These are phyloP conservation scores for Schizopora paradoxa DNA, from an alignment of 1,284 basidiomycete genomes.

Conservation along the genomic window DNA sequence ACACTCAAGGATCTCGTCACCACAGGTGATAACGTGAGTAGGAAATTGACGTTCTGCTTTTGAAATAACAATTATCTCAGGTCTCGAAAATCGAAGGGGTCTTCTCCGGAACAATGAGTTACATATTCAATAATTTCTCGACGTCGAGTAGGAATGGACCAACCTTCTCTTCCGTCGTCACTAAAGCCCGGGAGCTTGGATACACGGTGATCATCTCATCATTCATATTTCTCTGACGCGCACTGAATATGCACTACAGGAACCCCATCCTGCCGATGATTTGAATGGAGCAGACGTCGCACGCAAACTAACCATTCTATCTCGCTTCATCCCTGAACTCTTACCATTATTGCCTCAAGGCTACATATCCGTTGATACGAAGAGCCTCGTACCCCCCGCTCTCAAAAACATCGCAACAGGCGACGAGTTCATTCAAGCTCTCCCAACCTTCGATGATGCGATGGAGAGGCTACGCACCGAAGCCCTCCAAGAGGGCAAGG, in stretches of 20 bases:
- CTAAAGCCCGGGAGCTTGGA: constrained; percentile 84
- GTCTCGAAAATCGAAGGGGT: constrained; percentile 80
- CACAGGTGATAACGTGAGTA: constrained; percentile 82
- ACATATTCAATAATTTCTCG: constrained; percentile 98
- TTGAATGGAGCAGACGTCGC: constrained; percentile 96
- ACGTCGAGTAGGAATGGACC: constrained; percentile 54
- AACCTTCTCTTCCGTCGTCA: constrained; percentile 86
- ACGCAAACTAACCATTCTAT: constrained; percentile 93
- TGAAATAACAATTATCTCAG: constrained; percentile 31
- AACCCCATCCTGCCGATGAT: constrained; percentile 96
- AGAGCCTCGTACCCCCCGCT: constrained; percentile 79
- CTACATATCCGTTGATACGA: constrained; percentile 77
- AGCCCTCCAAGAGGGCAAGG: constrained; percentile 74
- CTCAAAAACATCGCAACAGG: constrained; percentile 66
- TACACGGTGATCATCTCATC: constrained; percentile 64
- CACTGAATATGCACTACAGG: constrained; percentile 41
- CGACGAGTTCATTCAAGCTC: constrained; percentile 75
- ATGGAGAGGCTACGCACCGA: constrained; percentile 75
- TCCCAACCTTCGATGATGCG: constrained; percentile 82
- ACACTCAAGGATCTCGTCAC: constrained; percentile 88
- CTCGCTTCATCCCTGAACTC: constrained; percentile 65
- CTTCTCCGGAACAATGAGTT: constrained; percentile 93
- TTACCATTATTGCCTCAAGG: constrained; percentile 56
- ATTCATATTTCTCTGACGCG: neutral
- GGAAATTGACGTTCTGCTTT: neutral